A percentile compares a stretch with the other conserved stretches of the same genome.
Conservation (phyloP, 441 rosid species). For the Gossypium trilobum region DNA sequence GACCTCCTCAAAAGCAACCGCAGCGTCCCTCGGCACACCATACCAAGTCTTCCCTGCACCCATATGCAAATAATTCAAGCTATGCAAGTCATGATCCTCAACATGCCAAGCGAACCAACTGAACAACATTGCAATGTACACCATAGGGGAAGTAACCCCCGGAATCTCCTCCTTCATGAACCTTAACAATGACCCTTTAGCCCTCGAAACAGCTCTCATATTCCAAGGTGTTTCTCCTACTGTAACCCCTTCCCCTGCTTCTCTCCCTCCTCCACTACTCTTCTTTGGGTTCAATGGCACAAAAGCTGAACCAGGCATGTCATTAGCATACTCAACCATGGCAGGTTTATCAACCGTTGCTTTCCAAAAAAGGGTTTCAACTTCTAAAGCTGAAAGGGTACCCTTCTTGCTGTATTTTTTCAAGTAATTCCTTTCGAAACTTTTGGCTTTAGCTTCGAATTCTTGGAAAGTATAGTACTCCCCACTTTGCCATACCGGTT, state of each 20-base stretch:
- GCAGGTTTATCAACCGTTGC: constrained; percentile 85
- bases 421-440: constrained; percentile 59
- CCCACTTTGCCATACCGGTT: constrained; percentile 96
- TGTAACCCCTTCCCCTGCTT: constrained; percentile 48
- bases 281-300: constrained; percentile 37
- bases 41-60: constrained; percentile 98
- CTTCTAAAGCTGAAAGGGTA: constrained; percentile 58
- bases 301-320: constrained; percentile 97
- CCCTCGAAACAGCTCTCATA: constrained; percentile 91
- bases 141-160: constrained; percentile 96
- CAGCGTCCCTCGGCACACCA: constrained; percentile 88
- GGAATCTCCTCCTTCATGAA: constrained; percentile 98
- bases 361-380: constrained; percentile 93
- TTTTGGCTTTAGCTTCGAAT: constrained; percentile 79
- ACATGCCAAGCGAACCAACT: constrained; percentile 99
- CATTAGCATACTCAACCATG: constrained; percentile 91
- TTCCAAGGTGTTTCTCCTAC: constrained; percentile 94
- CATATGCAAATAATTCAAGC: constrained; percentile 94
- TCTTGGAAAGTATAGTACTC: constrained; percentile 70
- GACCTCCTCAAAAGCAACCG: constrained; percentile 88
- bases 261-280: constrained; percentile 25
- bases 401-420: constrained; percentile 55
- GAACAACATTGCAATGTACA: constrained; percentile 90
- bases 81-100: constrained; percentile 93
- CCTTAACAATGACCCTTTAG: constrained; percentile 79